Percentiles rank a stretch among this genome's conserved stretches.
phyloP scores from a whole-genome alignment of 1,284 basidiomycete species.

The Ustilago trichophora region DNA sequence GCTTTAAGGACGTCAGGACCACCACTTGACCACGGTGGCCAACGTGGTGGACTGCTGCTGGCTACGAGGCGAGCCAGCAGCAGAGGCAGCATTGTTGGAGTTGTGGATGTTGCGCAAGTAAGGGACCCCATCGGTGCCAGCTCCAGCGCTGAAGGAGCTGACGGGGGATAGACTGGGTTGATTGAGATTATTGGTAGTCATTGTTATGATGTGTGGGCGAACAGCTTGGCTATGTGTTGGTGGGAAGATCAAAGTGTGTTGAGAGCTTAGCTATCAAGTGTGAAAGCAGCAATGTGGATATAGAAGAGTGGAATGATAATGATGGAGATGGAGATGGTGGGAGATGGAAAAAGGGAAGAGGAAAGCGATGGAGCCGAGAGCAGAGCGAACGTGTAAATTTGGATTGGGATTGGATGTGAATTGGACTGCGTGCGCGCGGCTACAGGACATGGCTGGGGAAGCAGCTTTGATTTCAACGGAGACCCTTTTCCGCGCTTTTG shows the following conservation, averaged over 20 bases:
- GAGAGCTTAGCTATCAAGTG: neutral
- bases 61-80: slow-evolving; percentile 37
- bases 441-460: no score
- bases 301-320: neutral
- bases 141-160: slow-evolving; percentile 40
- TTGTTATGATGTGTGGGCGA: slow-evolving; percentile 32
- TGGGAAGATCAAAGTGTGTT: neutral
- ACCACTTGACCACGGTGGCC: slow-evolving; percentile 57
- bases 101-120: slow-evolving; percentile 23
- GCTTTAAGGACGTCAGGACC: slow-evolving; percentile 54
- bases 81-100: slow-evolving; percentile 4
- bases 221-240: slow-evolving; percentile 38
- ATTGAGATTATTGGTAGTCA: slow-evolving; percentile 46
- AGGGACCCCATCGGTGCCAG: slow-evolving; percentile 49
- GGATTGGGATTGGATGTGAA: no score
- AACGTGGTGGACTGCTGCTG: slow-evolving; percentile 51
- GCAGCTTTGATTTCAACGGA: neutral
- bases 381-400: no score
- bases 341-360: no score
- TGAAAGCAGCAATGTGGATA: neutral
- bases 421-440: no score
- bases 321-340: neutral
- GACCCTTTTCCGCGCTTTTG: slow-evolving; percentile 11
- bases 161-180: slow-evolving; percentile 50
- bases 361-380: no score